Base-by-base conservation (phyloP, 306 rosid species). In the Corylus heterophylla region DNA sequence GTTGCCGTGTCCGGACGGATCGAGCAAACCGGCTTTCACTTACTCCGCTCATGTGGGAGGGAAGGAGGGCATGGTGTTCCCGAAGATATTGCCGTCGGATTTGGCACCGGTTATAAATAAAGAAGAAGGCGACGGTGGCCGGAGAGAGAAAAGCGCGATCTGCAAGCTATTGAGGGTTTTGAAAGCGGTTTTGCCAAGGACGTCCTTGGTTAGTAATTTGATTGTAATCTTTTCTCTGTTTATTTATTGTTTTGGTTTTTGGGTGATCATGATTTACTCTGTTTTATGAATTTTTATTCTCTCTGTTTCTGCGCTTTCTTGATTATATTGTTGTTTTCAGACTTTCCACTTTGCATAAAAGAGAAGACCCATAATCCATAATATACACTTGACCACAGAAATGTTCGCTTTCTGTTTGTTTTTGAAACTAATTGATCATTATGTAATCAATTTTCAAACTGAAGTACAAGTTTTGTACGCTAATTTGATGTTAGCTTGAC, bases 181-280 rank as follows among this genome's bases (percentile, higher is more conserved):
- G 69, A 84, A 80, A 76, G 69, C 79, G 16, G 59, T 79, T 66
- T 63, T 84, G n/a, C 39, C 47, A 18, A 75, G 58, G 67, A 22
- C 67, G 9, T 67, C 72, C 17, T 7, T 42, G 80, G 83, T 83
- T 29, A 4, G 76, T 22, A 45, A 3, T 48, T 70, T 27, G n/a
- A 50, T 71, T 47, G 12, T 49, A 12, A 20, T 25, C 12, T n/a
- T 49, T 44, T 68, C 5, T 20, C 7, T 25, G 12, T 61, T 20
- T 49, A 8, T 8, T 39, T 31, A 3, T 14, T 12, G 61, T 49
- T 52, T 48, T 35, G 39, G 39, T 35, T 35, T 35, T 35, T 39
- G 44, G 44, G 44, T 39, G 7, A 39, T 39, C 44, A 48, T 48
- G 12, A 48, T 48, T 48, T 68, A 17, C 51, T 68, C 25, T 68